phyloP scores from a whole-genome alignment of 2,329 filamentous ascomycete genomes.

The Pseudopithomyces maydicus region DNA sequence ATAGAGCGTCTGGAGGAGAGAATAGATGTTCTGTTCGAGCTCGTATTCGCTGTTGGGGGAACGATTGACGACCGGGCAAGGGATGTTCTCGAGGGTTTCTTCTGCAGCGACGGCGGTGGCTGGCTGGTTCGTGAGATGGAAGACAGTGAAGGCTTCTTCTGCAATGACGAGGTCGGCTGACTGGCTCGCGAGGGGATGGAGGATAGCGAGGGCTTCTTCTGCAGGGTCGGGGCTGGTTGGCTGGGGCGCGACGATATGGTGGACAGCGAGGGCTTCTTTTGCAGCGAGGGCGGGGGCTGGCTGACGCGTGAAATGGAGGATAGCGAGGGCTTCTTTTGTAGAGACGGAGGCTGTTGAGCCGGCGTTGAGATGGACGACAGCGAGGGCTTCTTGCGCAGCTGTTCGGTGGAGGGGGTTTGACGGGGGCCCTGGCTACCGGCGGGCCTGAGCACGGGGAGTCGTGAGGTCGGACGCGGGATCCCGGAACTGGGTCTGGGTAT shows the following conservation, averaged over 20 bases:
- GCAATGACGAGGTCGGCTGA: conserved; percentile 51
- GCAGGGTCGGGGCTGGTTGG: conserved; percentile 23
- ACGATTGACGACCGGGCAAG: conserved; percentile 30
- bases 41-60: conserved; percentile 19
- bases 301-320: conserved; percentile 28
- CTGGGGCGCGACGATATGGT: conserved; percentile 23
- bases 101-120: neutral
- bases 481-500: conserved; percentile 36
- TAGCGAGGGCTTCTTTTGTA: conserved; percentile 39
- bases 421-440: conserved; percentile 48
- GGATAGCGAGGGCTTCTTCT: conserved; percentile 35
- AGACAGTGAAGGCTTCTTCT: conserved; percentile 28
- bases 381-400: conserved; percentile 31
- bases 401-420: conserved; percentile 53
- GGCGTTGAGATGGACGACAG: conserved; percentile 26
- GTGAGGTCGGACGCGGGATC: conserved; percentile 57
- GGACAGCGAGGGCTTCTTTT: conserved; percentile 28
- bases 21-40: conserved; percentile 28
- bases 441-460: conserved; percentile 55
- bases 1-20: conserved; percentile 28
- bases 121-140: conserved; percentile 23
- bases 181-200: conserved; percentile 28
- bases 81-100: conserved; percentile 21
- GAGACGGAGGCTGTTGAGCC: conserved; percentile 15
- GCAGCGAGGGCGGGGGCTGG: conserved; percentile 51